Evolutionary conservation across 768 basidiomycete genomes (phyloP), one percentile per base, ranked within the genome.

Genomic region (Daedaleopsis sinensis): DNA sequence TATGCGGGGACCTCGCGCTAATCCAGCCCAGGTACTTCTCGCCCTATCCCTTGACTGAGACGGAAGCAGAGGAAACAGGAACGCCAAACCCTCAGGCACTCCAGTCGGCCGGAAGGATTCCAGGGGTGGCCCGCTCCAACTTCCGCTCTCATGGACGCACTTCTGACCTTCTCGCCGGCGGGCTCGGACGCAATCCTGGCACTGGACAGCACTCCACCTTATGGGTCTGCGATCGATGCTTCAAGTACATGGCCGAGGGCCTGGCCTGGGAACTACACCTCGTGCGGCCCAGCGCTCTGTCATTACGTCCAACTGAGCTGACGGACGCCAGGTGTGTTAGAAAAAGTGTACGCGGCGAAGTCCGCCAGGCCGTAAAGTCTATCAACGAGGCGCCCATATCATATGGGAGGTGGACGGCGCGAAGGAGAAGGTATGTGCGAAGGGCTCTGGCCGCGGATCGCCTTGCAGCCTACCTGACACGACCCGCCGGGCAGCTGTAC

Each of bases 391-490:
- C 0, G 90, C 90, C 7, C 91, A 91, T 72, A 87, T 84, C 0
- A 96, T 99, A 44, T 98, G 94, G 91, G 95, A 98, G 74, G 90
- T 99, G 2, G 95, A 99, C 71, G 96, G 95, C 1, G 87, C 89
- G 0, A 80, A 82, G 59, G 86, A 91, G 60, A 95, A 95, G 79
- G 96, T 93, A 63, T 57, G 80, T 69, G 27, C 39, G 21, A 15
- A 7, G 23, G 12, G 27, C 51, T 13, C 47, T 51, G 24, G 55
- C 24, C 21, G 23, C 52, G 39, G 46, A 52, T 32, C 19, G 43
- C 8, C 42, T 58, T 37, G 60, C 48, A 19, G 56, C 27, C 19
- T 42, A 61, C 58, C 37, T 53, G 35, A 55, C 32, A 48, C 55
- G 47, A 38, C 38, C 47, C 6, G 51, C 47, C 44, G 16, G 27